Evolutionary conservation across 257 asterid species (phyloP).

Genomic region (Forsythia viridissima): DNA sequence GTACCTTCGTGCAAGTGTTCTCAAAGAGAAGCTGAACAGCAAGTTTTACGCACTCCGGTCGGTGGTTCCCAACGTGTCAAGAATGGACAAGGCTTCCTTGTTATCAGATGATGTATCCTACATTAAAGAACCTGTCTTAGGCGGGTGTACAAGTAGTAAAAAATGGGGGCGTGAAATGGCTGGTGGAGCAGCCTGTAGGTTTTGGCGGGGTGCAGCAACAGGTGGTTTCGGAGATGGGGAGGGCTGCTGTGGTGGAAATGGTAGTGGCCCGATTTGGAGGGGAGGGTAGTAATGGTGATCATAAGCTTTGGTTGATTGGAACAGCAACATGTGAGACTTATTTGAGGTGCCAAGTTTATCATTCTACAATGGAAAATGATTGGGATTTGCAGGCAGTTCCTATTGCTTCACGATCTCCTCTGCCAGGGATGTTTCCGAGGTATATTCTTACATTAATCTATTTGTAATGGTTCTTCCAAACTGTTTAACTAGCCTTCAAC

Average conservation of each 20-base stretch:
- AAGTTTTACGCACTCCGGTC: no score
- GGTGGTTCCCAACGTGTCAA: no score
- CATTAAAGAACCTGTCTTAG: no score
- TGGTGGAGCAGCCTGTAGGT: slow-evolving; percentile 66
- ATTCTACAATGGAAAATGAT: slow-evolving; percentile 86
- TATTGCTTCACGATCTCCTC: slow-evolving; percentile 75
- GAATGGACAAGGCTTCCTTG: no score
- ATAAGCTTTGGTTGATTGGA: slow-evolving; percentile 78
- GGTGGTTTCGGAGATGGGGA: slow-evolving; percentile 60
- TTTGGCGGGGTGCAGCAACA: slow-evolving; percentile 41
- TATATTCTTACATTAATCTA: slow-evolving; percentile 24
- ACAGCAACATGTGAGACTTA: slow-evolving; percentile 94
- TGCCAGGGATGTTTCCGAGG: slow-evolving; percentile 77
- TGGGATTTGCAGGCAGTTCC: slow-evolving; percentile 98
- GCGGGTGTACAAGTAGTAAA: no score
- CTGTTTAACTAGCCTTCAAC: neutral
- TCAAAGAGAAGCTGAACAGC: neutral
- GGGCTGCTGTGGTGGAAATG: slow-evolving; percentile 67
- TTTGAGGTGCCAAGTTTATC: slow-evolving; percentile 93
- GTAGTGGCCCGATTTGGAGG: slow-evolving; percentile 47
- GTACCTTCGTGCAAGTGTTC: neutral
- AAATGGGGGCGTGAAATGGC: no score
- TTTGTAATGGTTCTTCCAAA: neutral
- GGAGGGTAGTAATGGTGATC: slow-evolving; percentile 22
- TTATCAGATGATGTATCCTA: no score